A percentile compares a stretch with the other conserved stretches of the same genome.
Evolutionary conservation across 2,329 filamentous ascomycete species (phyloP).

Genomic region (Scedosporium apiospermum): DNA sequence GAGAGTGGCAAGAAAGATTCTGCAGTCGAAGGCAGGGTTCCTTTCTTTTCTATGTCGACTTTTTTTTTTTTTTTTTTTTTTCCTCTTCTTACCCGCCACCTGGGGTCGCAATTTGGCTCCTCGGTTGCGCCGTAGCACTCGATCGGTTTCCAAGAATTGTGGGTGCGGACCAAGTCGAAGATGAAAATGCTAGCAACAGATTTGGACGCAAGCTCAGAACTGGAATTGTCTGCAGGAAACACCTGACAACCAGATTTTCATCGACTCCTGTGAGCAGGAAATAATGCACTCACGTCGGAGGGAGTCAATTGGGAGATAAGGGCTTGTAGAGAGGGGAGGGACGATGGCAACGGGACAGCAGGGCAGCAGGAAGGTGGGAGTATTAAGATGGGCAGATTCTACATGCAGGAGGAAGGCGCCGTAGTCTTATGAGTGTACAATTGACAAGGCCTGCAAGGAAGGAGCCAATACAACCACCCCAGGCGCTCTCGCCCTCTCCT

Average conservation of each 20-base stretch:
- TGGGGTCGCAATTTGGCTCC: background rate
- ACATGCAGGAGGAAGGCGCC: background rate
- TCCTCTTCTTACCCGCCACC: background rate
- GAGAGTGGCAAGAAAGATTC: background rate
- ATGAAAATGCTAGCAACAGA: too few species aligned
- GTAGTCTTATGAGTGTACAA: background rate
- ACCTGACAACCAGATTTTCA: background rate
- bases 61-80: background rate
- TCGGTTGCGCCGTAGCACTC: background rate
- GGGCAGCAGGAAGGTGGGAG: background rate
- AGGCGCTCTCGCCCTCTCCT: background rate
- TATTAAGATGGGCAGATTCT: background rate
- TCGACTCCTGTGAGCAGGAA: background rate
- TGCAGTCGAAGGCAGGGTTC: background rate
- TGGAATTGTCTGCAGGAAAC: background rate
- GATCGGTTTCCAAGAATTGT: background rate
- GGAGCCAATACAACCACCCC: background rate
- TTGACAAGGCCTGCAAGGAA: background rate
- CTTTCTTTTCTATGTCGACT: background rate
- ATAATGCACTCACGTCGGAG: background rate
- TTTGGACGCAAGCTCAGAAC: background rate
- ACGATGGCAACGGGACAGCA: too few species aligned
- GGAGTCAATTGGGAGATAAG: background rate
- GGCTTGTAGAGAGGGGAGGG: background rate
- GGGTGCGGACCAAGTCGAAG: too few species aligned